These are phyloP conservation scores for Geosiphon pyriformis DNA, from an alignment of 192 early-diverging fungal genomes.

Conservation along the genomic window DNA sequence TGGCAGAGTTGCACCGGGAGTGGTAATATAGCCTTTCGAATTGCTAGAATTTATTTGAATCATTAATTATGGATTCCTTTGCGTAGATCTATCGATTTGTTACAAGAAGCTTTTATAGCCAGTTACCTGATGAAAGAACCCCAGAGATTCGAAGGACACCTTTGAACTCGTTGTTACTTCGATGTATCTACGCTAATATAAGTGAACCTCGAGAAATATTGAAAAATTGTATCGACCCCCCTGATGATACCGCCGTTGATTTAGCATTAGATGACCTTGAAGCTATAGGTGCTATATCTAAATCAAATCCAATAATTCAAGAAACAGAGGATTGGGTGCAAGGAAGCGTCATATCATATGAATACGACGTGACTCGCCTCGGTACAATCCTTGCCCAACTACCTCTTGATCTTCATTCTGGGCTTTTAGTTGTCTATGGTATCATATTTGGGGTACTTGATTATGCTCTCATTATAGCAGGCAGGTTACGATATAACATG, in stretches of 20 bases:
- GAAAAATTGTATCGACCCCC: constrained; percentile 25
- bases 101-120: constrained; percentile 19
- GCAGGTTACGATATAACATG: neutral
- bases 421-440: constrained; percentile 27
- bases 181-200: constrained; percentile 26
- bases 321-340: constrained; percentile 7
- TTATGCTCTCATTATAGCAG: constrained; percentile 25
- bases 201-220: constrained; percentile 25
- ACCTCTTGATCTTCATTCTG: constrained; percentile 26
- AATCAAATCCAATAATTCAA: neutral
- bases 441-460: constrained; percentile 23
- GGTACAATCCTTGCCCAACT: constrained; percentile 27
- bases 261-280: constrained; percentile 27
- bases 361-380: constrained; percentile 26
- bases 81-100: constrained; percentile 29
- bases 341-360: neutral
- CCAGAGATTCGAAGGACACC: constrained; percentile 30
- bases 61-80: neutral
- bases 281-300: constrained; percentile 23
- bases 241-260: constrained; percentile 21
- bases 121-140: constrained; percentile 18
- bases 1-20: constrained; percentile 26
- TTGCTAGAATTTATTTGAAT: neutral
- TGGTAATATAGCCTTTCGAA: constrained; percentile 3
- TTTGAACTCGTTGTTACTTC: constrained; percentile 22